These are phyloP conservation scores for Boechera stricta DNA, from an alignment of 345 rosid genomes.

Conservation along the genomic window DNA sequence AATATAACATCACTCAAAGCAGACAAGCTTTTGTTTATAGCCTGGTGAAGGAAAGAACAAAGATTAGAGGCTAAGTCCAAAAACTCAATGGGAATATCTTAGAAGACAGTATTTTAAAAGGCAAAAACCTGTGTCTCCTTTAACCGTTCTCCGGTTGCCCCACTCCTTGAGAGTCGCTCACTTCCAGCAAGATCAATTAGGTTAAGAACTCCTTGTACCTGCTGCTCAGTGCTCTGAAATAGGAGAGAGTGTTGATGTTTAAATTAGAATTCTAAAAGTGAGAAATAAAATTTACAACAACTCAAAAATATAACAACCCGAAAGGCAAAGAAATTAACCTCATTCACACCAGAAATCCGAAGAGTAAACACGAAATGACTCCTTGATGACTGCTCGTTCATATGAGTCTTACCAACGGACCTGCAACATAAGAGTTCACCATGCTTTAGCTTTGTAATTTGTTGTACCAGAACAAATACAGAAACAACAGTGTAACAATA, in stretches of 20 bases:
- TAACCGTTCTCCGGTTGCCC: conserved; percentile 88
- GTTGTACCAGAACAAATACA: background rate
- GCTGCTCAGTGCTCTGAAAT: conserved; percentile 81
- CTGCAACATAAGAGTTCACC: conserved; percentile 44
- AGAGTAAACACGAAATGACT: conserved; percentile 90
- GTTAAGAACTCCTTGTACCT: conserved; percentile 91
- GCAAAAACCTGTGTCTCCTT: conserved; percentile 87
- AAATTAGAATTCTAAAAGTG: conserved; percentile 2
- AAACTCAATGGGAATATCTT: background rate
- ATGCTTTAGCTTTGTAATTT: conserved; percentile 17
- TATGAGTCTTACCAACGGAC: conserved; percentile 89
- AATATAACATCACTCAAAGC: conserved; percentile 85
- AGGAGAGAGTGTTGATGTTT: conserved; percentile 24
- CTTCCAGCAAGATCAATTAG: conserved; percentile 98
- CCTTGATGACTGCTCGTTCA: conserved; percentile 87
- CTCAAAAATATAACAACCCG: background rate
- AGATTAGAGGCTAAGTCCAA: conserved; percentile 3
- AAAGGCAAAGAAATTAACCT: conserved; percentile 51
- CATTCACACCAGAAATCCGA: conserved; percentile 80
- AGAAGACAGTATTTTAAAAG: background rate
- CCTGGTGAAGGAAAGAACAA: conserved; percentile 53
- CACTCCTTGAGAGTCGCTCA: conserved; percentile 89
- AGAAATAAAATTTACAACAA: background rate
- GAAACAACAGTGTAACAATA: background rate
- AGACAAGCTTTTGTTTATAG: conserved; percentile 91